Evolutionary conservation across 345 rosid genomes (phyloP).

Genomic region (Rhizophora apiculata): DNA sequence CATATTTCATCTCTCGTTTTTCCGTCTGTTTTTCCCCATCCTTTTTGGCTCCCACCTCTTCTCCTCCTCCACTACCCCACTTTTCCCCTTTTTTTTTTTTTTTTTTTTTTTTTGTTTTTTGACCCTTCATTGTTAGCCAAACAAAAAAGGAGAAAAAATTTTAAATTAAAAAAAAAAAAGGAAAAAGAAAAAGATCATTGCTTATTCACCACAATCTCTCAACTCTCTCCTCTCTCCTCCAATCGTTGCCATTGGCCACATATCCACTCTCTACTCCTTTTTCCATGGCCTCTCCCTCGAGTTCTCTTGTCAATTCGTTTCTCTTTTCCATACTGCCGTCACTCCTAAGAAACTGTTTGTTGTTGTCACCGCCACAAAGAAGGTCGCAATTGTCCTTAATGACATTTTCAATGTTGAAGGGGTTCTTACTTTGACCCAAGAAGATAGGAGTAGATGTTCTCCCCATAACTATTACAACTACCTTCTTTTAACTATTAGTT

Average conservation of each 20-base stretch:
- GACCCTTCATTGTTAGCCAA: too few relatives aligned
- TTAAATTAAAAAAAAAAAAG: too few relatives aligned
- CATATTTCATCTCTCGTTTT: too few relatives aligned
- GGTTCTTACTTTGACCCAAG: constrained; percentile 75
- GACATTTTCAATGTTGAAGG: constrained; percentile 79
- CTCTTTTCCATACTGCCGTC: too few relatives aligned
- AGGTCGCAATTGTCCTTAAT: constrained; percentile 83
- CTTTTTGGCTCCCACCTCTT: too few relatives aligned
- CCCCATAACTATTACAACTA: background rate
- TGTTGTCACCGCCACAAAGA: constrained; percentile 50
- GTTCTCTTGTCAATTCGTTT: constrained; percentile 33
- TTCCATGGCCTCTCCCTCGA: constrained; percentile 57
- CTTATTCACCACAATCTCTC: constrained; percentile 22
- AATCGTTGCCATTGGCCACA: constrained; percentile 15
- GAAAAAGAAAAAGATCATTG: constrained; percentile 6
- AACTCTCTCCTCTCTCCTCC: constrained; percentile 21
- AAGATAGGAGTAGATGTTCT: constrained; percentile 45
- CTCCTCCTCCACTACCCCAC: too few relatives aligned
- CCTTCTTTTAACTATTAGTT: constrained; percentile 2
- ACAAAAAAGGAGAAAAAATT: too few relatives aligned
- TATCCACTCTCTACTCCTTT: constrained; percentile 29
- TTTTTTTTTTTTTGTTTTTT: too few relatives aligned
- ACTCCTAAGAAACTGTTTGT: too few relatives aligned
- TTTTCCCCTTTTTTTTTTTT: too few relatives aligned
- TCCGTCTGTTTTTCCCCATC: too few relatives aligned